These are phyloP conservation scores for Ajuga chamaepitys DNA, from an alignment of 257 asterid genomes.

Conservation along the genomic window DNA sequence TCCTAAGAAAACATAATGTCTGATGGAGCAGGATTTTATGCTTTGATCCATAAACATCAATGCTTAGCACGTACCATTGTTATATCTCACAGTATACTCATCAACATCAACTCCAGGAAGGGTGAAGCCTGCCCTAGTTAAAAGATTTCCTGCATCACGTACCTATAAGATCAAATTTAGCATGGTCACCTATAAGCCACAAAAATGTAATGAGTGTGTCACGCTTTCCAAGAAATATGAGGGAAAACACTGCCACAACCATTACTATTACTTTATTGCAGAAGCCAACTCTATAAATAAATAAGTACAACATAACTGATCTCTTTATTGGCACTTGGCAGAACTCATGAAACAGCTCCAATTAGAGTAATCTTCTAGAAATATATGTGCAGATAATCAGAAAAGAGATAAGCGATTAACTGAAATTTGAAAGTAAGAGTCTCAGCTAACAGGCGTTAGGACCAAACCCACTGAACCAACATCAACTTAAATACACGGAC, in stretches of 20 bases:
- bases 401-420: too few species aligned
- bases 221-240: neutral
- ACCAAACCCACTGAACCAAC: neutral
- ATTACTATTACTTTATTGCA: neutral
- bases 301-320: neutral
- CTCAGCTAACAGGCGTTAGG: neutral
- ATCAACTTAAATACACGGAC: neutral
- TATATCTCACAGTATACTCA: constrained; percentile 77
- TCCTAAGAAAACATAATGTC: neutral
- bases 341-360: neutral
- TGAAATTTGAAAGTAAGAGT: neutral
- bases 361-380: neutral
- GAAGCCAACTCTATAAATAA: neutral
- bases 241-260: neutral
- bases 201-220: neutral
- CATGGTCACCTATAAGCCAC: neutral
- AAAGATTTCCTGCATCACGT: constrained; percentile 93
- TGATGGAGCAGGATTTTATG: neutral
- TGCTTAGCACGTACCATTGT: constrained; percentile 45
- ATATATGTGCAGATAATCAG: too few species aligned
- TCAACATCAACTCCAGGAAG: constrained; percentile 98
- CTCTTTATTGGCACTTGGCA: neutral
- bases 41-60: constrained; percentile 11
- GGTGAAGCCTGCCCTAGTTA: constrained; percentile 89
- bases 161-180: constrained; percentile 48